Conservation (phyloP, 495 filamentous ascomycete genomes). For the Astrocystis sublimbata region DNA sequence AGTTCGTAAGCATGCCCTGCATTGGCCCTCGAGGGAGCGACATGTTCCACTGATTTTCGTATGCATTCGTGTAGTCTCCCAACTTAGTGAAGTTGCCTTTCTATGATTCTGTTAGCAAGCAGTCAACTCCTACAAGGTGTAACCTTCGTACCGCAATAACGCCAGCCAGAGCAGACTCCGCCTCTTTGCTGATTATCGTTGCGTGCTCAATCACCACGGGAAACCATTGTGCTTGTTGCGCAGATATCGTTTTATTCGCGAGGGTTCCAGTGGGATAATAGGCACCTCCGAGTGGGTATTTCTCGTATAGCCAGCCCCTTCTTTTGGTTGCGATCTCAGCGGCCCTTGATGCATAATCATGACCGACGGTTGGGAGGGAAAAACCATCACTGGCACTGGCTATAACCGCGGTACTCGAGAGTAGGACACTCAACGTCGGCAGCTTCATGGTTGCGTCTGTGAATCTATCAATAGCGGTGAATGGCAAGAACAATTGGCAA, state of each 20-base stretch:
- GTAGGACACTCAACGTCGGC: not conserved
- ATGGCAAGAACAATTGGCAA: not conserved
- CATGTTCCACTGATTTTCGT: constrained; percentile 3
- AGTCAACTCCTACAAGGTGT: not conserved
- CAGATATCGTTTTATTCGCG: not conserved
- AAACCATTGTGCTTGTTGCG: not conserved
- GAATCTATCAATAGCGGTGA: not conserved
- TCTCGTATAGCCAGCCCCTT: not conserved
- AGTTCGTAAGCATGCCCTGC: not conserved
- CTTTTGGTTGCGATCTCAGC: not conserved
- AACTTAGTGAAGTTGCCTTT: constrained; percentile 3
- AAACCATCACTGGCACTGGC: not conserved
- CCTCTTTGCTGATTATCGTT: not conserved
- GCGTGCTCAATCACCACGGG: constrained; percentile 2
- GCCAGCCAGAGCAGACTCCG: not conserved
- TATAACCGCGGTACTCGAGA: not conserved
- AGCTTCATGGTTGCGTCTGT: not conserved
- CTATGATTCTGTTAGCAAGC: not conserved
- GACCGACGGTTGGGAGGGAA: not conserved
- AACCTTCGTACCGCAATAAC: not conserved
- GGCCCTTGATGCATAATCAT: not conserved
- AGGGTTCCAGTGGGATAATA: constrained; percentile 4
- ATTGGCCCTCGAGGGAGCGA: not conserved
- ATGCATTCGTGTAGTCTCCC: constrained; percentile 1
- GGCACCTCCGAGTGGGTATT: constrained; percentile 2